Conservation (phyloP, 139 green algal genomes). For the Coelastrella sp. region DNA sequence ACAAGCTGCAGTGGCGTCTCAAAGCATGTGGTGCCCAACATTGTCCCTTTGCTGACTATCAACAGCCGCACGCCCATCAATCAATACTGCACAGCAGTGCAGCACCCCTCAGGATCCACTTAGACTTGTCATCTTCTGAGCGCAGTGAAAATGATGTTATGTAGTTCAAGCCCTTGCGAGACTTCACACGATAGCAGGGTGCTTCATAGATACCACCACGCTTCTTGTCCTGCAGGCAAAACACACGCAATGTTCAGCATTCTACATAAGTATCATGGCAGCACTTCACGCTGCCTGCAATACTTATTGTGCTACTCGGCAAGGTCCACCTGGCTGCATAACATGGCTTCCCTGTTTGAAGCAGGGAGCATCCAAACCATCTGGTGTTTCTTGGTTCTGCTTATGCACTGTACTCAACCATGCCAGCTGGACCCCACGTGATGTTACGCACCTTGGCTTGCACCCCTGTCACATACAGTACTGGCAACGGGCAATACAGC, state of each 20-base stretch:
- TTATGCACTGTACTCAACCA: no score
- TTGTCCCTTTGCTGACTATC: no score
- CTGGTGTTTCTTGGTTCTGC: no score
- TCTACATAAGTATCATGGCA: background rate
- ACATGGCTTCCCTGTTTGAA: background rate
- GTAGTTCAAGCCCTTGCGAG: slow-evolving; percentile 89
- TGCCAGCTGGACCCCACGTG: no score
- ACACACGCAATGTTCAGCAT: background rate
- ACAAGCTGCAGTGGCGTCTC: no score
- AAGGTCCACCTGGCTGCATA: background rate
- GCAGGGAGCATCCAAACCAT: no score
- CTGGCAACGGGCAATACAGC: slow-evolving; percentile 89
- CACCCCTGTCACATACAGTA: slow-evolving; percentile 92
- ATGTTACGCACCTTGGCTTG: slow-evolving; percentile 59
- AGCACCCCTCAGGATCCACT: slow-evolving; percentile 92
- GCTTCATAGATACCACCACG: slow-evolving; percentile 79
- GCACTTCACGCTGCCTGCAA: no score
- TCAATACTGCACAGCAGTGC: slow-evolving; percentile 91
- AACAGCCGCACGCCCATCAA: slow-evolving; percentile 47
- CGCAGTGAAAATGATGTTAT: slow-evolving; percentile 90
- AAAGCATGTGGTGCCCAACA: no score
- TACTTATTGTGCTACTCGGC: no score
- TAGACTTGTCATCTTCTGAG: slow-evolving; percentile 84
- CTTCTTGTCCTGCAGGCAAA: slow-evolving; percentile 72
- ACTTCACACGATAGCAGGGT: slow-evolving; percentile 89